Conservation (phyloP, 768 basidiomycete genomes). For the Scleroderma bovista region DNA sequence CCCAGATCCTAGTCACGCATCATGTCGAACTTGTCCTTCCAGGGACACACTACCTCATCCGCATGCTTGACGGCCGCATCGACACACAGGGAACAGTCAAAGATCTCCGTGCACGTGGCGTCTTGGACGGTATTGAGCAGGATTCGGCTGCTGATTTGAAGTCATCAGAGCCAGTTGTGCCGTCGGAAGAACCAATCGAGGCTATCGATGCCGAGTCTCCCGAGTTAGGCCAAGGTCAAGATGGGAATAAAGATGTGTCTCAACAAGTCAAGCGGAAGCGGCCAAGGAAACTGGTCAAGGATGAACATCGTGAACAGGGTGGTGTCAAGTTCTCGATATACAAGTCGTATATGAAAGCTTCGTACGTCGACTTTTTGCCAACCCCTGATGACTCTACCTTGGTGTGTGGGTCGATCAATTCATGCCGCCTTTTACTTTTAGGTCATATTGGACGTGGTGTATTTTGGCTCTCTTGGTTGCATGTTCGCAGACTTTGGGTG, state of each 20-base stretch:
- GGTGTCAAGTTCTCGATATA: conserved; percentile 78
- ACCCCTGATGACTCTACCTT: too few species aligned
- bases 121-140: conserved; percentile 56
- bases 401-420: background rate
- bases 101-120: conserved; percentile 56
- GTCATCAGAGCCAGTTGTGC: conserved; percentile 36
- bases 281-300: conserved; percentile 70
- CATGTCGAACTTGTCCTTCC: conserved; percentile 81
- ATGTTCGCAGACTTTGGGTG: conserved; percentile 21
- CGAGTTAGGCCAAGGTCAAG: too few species aligned
- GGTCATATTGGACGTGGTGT: conserved; percentile 29
- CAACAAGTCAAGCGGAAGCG: conserved; percentile 38
- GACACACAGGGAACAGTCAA: conserved; percentile 67
- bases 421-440: background rate
- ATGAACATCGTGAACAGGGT: conserved; percentile 76
- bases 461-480: conserved; percentile 17
- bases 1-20: conserved; percentile 69
- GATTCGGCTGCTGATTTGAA: conserved; percentile 45
- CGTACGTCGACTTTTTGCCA: too few species aligned
- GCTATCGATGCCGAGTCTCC: background rate
- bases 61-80: conserved; percentile 78
- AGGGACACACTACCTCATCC: conserved; percentile 64
- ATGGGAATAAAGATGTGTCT: background rate
- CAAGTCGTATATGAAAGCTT: conserved; percentile 63
- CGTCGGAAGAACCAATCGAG: conserved; percentile 11